Evolutionary conservation across 331 rosid genomes (phyloP).

Genomic region (Pyracantha coccinea): DNA sequence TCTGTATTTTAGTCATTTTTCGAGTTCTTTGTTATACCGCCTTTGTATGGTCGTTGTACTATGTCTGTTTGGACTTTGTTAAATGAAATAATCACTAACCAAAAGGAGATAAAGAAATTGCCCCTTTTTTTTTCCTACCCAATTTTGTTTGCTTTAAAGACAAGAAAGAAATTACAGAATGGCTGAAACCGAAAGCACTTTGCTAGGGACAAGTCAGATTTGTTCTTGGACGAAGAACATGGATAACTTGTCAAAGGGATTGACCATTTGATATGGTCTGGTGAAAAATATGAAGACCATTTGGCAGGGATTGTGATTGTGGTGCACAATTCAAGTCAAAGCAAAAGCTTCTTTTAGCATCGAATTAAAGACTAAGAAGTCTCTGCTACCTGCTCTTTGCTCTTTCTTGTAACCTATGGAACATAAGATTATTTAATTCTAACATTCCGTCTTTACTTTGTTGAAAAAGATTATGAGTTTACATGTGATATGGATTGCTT

Average conservation of each 20-base stretch:
- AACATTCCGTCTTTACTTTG: too few species aligned
- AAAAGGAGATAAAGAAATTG: background rate
- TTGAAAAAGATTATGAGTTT: too few species aligned
- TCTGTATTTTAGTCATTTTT: too few species aligned
- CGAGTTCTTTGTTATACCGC: too few species aligned
- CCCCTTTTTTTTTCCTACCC: conserved; percentile 1
- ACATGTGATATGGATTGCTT: too few species aligned
- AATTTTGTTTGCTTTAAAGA: background rate
- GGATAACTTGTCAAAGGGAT: conserved; percentile 10
- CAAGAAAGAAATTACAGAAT: background rate
- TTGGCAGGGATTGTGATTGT: conserved; percentile 4
- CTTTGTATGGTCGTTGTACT: too few species aligned
- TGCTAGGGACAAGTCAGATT: background rate
- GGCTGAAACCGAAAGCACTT: background rate
- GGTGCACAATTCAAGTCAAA: conserved; percentile 52
- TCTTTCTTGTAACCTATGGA: conserved; percentile 13
- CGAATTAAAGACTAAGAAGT: conserved; percentile 23
- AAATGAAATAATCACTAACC: too few species aligned
- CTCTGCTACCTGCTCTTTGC: conserved; percentile 28
- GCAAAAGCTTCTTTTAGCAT: conserved; percentile 42
- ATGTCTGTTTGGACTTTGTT: too few species aligned
- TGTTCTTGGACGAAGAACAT: background rate
- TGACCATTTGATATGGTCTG: conserved; percentile 4
- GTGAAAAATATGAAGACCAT: conserved; percentile 5
- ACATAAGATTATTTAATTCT: too few species aligned